Evolutionary conservation across 768 basidiomycete genomes (phyloP).

Genomic region (Panus rudis): DNA sequence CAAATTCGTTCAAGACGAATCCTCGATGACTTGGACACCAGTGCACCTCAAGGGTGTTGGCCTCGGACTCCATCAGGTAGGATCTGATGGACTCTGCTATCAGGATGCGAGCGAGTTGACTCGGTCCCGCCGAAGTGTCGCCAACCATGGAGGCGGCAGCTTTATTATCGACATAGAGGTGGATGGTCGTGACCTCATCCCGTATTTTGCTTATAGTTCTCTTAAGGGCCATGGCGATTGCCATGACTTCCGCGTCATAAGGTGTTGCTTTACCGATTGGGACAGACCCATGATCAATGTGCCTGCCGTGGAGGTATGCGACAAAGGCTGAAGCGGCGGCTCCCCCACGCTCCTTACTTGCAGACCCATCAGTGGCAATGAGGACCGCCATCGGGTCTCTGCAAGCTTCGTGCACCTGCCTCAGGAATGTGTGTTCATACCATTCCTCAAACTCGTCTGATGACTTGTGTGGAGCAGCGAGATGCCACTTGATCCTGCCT

Average conservation of each 20-base stretch:
- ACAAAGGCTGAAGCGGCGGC: neutral
- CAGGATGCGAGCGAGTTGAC: neutral
- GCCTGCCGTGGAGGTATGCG: neutral
- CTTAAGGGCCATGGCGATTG: neutral
- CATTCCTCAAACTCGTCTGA: neutral
- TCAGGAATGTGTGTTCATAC: neutral
- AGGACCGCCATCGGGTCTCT: too few relatives aligned
- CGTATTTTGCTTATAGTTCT: neutral
- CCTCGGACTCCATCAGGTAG: neutral
- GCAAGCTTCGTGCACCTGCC: neutral
- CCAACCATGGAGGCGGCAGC: neutral
- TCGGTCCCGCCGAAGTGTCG: neutral
- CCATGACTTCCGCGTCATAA: conserved; percentile 2
- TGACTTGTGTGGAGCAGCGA: neutral
- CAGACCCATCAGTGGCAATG: neutral
- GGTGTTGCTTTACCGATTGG: neutral
- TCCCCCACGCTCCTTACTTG: neutral
- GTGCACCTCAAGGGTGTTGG: neutral
- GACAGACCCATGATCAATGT: neutral
- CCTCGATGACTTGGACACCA: neutral
- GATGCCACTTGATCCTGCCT: neutral
- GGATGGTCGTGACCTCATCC: neutral
- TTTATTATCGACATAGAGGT: neutral
- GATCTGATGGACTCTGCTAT: neutral
- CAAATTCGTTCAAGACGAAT: neutral